phyloP scores from a whole-genome alignment of 2,329 filamentous ascomycete genomes.

The Phoma herbarum region DNA sequence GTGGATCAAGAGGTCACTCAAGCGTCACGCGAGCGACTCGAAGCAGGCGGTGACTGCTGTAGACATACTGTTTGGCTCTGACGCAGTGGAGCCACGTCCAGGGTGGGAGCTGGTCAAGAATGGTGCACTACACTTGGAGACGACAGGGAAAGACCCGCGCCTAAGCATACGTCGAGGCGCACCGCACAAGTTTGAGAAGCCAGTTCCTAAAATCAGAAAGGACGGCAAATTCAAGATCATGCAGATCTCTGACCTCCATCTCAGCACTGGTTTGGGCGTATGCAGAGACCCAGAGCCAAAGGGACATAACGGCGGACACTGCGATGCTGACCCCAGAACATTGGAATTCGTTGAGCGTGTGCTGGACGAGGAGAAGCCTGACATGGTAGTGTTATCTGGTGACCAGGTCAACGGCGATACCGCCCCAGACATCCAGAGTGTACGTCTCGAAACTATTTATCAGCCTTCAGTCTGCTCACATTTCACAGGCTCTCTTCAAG shows the following conservation, averaged over 20 bases:
- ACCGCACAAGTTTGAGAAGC: slow-evolving; percentile 70
- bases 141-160: slow-evolving; percentile 73
- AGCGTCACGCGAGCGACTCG: slow-evolving; percentile 77
- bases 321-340: slow-evolving; percentile 90
- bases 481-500: slow-evolving; percentile 82
- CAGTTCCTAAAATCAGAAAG: slow-evolving; percentile 79
- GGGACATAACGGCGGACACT: slow-evolving; percentile 75
- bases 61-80: slow-evolving; percentile 87
- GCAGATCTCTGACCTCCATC: slow-evolving; percentile 92
- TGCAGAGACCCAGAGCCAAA: slow-evolving; percentile 89
- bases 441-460: slow-evolving; percentile 52
- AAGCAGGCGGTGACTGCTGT: slow-evolving; percentile 78
- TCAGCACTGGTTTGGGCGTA: slow-evolving; percentile 85
- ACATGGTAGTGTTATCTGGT: slow-evolving; percentile 89
- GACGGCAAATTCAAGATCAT: slow-evolving; percentile 97
- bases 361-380: slow-evolving; percentile 91
- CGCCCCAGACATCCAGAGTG: slow-evolving; percentile 87
- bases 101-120: slow-evolving; percentile 84
- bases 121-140: slow-evolving; percentile 69
- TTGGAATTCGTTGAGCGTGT: slow-evolving; percentile 86
- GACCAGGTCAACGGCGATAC: slow-evolving; percentile 97
- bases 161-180: slow-evolving; percentile 80
- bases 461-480: slow-evolving; percentile 22
- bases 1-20: slow-evolving; percentile 81
- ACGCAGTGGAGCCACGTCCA: slow-evolving; percentile 87